phyloP scores from a whole-genome alignment of 345 rosid species.

The Geranium brycei region DNA sequence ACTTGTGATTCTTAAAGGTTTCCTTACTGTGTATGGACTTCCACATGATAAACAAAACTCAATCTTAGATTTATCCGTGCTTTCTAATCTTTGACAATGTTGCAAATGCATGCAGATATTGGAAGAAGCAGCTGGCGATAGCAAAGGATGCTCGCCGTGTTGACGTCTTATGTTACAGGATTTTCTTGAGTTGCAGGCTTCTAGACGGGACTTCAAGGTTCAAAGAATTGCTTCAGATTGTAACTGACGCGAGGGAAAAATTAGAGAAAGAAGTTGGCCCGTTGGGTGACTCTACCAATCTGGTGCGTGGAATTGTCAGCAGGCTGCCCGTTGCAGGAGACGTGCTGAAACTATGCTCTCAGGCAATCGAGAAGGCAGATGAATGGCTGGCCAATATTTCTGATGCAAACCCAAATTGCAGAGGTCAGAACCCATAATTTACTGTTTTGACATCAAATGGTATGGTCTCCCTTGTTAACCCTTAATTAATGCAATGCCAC shows the following conservation, averaged over 20 bases:
- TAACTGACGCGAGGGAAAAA: slow-evolving; percentile 54
- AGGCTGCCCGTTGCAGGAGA: slow-evolving; percentile 66
- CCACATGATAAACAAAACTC: too few species aligned
- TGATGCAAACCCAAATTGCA: slow-evolving; percentile 16
- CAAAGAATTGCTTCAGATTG: slow-evolving; percentile 54
- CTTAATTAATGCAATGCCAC: neutral
- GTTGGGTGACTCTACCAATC: slow-evolving; percentile 53
- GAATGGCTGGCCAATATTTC: slow-evolving; percentile 36
- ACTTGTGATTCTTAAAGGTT: too few species aligned
- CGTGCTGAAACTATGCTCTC: slow-evolving; percentile 62
- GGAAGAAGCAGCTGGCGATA: slow-evolving; percentile 75
- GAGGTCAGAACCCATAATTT: slow-evolving; percentile 34
- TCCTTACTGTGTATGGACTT: too few species aligned
- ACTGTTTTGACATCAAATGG: neutral
- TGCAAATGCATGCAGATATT: slow-evolving; percentile 35
- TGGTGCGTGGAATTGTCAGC: slow-evolving; percentile 81
- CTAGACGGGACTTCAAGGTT: slow-evolving; percentile 63
- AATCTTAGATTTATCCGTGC: neutral
- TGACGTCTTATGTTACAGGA: slow-evolving; percentile 76
- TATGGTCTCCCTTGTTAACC: too few species aligned
- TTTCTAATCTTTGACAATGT: slow-evolving; percentile 1
- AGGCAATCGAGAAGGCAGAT: slow-evolving; percentile 60
- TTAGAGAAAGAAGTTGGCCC: slow-evolving; percentile 83
- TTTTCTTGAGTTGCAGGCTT: slow-evolving; percentile 66
- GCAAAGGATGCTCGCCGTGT: slow-evolving; percentile 87